These are phyloP conservation scores for Eucalyptus pauciflora DNA, from an alignment of 345 rosid species.

Conservation along the genomic window DNA sequence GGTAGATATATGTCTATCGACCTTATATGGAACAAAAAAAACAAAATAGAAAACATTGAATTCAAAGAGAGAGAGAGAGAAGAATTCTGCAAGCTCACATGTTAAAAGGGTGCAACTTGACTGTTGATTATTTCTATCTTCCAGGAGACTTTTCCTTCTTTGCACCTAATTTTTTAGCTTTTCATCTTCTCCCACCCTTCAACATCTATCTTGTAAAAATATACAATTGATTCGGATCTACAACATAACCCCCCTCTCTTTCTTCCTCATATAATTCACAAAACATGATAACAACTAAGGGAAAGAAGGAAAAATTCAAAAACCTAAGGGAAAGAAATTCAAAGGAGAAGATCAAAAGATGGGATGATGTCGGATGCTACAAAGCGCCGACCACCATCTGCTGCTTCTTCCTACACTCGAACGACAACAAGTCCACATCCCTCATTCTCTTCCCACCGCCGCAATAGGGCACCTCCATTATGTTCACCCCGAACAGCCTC, in stretches of 20 bases:
- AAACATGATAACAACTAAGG: not conserved
- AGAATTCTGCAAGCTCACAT: not conserved
- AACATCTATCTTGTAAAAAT: not conserved
- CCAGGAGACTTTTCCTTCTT: not conserved
- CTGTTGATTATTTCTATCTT: not conserved
- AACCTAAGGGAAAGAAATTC: not conserved
- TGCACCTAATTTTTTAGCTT: not conserved
- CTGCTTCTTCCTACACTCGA: constrained; percentile 71
- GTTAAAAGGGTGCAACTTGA: not conserved
- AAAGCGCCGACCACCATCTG: constrained; percentile 52
- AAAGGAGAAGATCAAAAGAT: not conserved
- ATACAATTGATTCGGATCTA: not conserved
- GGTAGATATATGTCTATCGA: not conserved
- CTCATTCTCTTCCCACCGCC: constrained; percentile 46
- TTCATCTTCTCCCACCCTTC: not conserved
- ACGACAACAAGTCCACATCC: constrained; percentile 35
- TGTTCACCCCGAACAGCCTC: constrained; percentile 82
- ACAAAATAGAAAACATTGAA: not conserved
- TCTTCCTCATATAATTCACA: not conserved
- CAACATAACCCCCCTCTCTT: not conserved
- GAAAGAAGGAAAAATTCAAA: not conserved
- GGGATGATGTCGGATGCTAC: constrained; percentile 18
- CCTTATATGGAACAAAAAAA: not conserved
- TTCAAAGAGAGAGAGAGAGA: not conserved
- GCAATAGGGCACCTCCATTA: constrained; percentile 30